Percentiles rank a stretch among this genome's conserved stretches.
Evolutionary conservation across 1,139 yeast species (phyloP).

Genomic region (Yamadazyma conglobata): DNA sequence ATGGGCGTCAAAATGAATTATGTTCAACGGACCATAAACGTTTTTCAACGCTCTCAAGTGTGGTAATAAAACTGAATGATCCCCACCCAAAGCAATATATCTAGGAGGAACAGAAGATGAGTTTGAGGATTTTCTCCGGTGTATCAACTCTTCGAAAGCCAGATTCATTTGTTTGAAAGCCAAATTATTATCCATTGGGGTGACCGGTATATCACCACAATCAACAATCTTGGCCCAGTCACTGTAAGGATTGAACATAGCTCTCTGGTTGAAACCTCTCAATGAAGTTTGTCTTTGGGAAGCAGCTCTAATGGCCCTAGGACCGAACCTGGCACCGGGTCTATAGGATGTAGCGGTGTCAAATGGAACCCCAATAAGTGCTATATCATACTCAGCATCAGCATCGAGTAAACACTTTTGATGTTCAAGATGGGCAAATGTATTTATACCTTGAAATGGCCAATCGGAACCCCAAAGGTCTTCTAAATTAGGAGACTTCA

Average conservation of each 20-base stretch:
- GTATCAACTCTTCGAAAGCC: slow-evolving; percentile 60
- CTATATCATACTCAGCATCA: slow-evolving; percentile 54
- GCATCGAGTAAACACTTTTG: slow-evolving; percentile 53
- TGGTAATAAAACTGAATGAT: slow-evolving; percentile 70
- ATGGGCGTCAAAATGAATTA: slow-evolving; percentile 78
- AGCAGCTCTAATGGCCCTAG: slow-evolving; percentile 68
- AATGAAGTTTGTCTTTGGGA: slow-evolving; percentile 67
- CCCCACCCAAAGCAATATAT: slow-evolving; percentile 71
- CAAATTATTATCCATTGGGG: slow-evolving; percentile 70
- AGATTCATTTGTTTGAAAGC: slow-evolving; percentile 70
- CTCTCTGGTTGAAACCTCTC: slow-evolving; percentile 68
- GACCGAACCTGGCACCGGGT: slow-evolving; percentile 80
- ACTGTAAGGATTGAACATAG: slow-evolving; percentile 59
- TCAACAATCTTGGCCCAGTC: slow-evolving; percentile 69
- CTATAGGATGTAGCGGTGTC: slow-evolving; percentile 75
- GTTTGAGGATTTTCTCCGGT: slow-evolving; percentile 22
- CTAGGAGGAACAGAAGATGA: slow-evolving; percentile 45
- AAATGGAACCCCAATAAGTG: slow-evolving; percentile 71
- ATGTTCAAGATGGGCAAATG: slow-evolving; percentile 70
- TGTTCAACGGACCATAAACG: slow-evolving; percentile 60
- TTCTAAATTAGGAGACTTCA: slow-evolving; percentile 31
- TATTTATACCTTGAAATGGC: slow-evolving; percentile 68
- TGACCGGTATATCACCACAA: slow-evolving; percentile 79
- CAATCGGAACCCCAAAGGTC: slow-evolving; percentile 63
- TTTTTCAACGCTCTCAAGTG: slow-evolving; percentile 60